Evolutionary conservation across 2,329 filamentous ascomycete species (phyloP), one percentile per base, ranked within the genome.

Genomic region (Aotearoamyces nothofagi): DNA sequence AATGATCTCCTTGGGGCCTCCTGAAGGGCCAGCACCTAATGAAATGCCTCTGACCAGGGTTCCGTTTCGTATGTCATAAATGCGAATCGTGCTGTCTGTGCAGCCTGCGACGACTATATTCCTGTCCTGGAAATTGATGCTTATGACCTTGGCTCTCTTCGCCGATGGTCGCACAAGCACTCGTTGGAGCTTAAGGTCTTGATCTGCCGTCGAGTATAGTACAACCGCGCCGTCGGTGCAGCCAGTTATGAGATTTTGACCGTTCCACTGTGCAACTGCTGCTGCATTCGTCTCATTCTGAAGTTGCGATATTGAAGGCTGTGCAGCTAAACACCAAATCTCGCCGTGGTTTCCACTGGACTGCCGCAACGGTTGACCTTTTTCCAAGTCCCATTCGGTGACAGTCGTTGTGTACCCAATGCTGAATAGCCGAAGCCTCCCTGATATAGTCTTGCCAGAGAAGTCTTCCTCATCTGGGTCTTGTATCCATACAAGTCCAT

Each of bases 251-350:
- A 98, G 64, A 47, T 81, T 78, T 52, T 69, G 65, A 11, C 46
- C 44, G 15, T 34, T 32, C 36, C 41, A 47, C 31, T 40, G 30
- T 9, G 29, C 35, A 26, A 27, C 24, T 15, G 25, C 22, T 12
- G 47, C 41, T 19, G 47, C 50, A 36, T 55, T 48, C 33, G 50
- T 55, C 19, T 38, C 32, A 2, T 33, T 33, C 5, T 35, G 32
- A 16, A 29, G 17, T 13, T 31, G 34, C 19, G 30, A 22, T 35
- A 52, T 44, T 16, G 41, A 31, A 3, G 87, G 90, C 55, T 94
- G 87, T 9, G 78, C 80, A 33, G 81, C 82, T 44, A 98, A 69
- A 55, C 87, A 96, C 90, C 90, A 98, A 36, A 96, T 87, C 47
- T 94, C 86, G 39, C 84, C 86, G 53, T 92, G 83, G 53, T 92